Conservation (phyloP, 2,329 filamentous ascomycete species). For the Talaromyces verruculosus region DNA sequence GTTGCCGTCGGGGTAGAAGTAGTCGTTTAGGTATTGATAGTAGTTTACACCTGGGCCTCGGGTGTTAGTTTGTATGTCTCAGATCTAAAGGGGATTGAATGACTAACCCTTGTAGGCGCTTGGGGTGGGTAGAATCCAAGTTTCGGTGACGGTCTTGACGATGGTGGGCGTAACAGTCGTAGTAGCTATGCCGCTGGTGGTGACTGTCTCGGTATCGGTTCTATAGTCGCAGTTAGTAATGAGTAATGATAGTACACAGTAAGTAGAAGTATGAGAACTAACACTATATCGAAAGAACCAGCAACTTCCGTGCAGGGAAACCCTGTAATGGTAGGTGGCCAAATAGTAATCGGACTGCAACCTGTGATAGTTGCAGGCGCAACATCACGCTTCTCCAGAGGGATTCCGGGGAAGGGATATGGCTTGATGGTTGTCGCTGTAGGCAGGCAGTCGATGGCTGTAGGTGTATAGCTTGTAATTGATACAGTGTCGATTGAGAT, state of each 20-base stretch:
- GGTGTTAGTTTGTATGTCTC: not conserved
- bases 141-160: constrained; percentile 8
- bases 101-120: constrained; percentile 8
- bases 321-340: constrained; percentile 4
- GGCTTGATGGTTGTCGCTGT: constrained; percentile 11
- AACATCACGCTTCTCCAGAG: constrained; percentile 1
- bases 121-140: constrained; percentile 8
- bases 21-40: constrained; percentile 18
- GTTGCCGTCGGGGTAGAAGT: constrained; percentile 16
- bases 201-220: constrained; percentile 14
- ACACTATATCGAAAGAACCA: constrained; percentile 10
- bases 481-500: constrained; percentile 7
- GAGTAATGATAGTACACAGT: not conserved
- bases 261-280: not conserved
- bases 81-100: no score
- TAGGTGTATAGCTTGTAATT: constrained; percentile 8
- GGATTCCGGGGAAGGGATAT: not conserved
- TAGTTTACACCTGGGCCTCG: constrained; percentile 7
- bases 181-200: constrained; percentile 8
- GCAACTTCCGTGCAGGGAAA: constrained; percentile 5
- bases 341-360: constrained; percentile 9
- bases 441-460: constrained; percentile 8
- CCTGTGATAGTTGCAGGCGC: not conserved
- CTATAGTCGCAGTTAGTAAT: not conserved
- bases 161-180: constrained; percentile 6